Conservation (phyloP, 2,329 filamentous ascomycete species). For the Seiridium cupressi region DNA sequence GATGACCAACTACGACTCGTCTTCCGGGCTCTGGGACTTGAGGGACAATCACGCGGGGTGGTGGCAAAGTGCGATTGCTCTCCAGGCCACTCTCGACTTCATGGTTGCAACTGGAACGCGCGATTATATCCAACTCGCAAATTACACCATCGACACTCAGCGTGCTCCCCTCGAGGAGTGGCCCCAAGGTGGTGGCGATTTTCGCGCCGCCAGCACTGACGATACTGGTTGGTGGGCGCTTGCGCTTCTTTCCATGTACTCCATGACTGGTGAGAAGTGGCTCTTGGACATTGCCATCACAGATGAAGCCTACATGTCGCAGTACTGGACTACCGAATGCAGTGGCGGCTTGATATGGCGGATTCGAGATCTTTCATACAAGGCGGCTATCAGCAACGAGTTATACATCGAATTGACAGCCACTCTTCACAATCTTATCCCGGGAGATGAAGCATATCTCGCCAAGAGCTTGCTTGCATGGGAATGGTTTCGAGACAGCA, state of each 20-base stretch:
- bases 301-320: slow-evolving; percentile 47
- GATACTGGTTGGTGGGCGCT: slow-evolving; percentile 54
- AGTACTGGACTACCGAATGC: slow-evolving; percentile 41
- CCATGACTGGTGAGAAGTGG: slow-evolving; percentile 39
- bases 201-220: slow-evolving; percentile 37
- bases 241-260: slow-evolving; percentile 46
- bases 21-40: not conserved
- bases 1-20: not conserved
- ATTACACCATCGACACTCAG: slow-evolving; percentile 31
- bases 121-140: slow-evolving; percentile 27
- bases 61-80: slow-evolving; percentile 37
- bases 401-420: slow-evolving; percentile 42
- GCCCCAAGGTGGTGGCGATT: slow-evolving; percentile 34
- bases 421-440: slow-evolving; percentile 39
- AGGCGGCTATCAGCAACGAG: slow-evolving; percentile 47
- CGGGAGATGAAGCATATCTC: slow-evolving; percentile 31
- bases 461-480: slow-evolving; percentile 39
- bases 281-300: slow-evolving; percentile 44
- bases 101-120: slow-evolving; percentile 27
- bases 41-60: slow-evolving; percentile 19
- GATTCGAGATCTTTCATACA: slow-evolving; percentile 36
- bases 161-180: slow-evolving; percentile 30
- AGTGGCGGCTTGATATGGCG: slow-evolving; percentile 43
- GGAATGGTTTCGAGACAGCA: slow-evolving; percentile 39
- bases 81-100: slow-evolving; percentile 34